phyloP scores from a whole-genome alignment of 257 asterid species.

The Solanum okadae region DNA sequence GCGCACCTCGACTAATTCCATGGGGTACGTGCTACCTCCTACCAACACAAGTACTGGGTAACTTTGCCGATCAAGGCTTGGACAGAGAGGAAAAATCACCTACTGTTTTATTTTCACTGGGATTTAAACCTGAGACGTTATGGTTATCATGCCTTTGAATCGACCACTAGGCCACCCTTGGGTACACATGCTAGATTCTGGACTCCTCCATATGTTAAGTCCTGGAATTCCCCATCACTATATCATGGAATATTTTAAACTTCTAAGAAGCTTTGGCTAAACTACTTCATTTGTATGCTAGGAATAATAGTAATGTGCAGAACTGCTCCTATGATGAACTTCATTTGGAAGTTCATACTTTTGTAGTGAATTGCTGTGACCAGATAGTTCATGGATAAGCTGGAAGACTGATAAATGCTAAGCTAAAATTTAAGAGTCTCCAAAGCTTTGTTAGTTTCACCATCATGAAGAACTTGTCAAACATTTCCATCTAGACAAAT shows the following conservation, averaged over 20 bases:
- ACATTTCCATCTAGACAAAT: neutral
- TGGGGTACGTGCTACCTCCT: neutral
- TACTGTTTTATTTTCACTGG: neutral
- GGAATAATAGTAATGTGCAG: neutral
- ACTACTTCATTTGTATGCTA: neutral
- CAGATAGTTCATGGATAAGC: neutral
- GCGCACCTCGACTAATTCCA: neutral
- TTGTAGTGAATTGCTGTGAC: neutral
- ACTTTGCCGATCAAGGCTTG: neutral
- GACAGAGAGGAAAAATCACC: neutral
- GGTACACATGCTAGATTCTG: neutral
- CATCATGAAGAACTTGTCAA: neutral
- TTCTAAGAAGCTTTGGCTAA: neutral
- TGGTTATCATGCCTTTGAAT: neutral
- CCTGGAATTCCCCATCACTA: neutral
- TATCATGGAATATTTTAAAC: neutral
- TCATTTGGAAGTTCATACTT: neutral
- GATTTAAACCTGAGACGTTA: neutral
- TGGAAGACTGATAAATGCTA: neutral
- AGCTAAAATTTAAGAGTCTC: neutral
- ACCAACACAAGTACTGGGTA: neutral
- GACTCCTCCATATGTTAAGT: neutral
- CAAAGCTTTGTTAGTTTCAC: neutral
- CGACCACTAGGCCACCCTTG: neutral
- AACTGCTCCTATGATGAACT: neutral